Evolutionary conservation across 805 yeast species (phyloP), one percentile per base, ranked within the genome.

Genomic region (Zygosaccharomyces siamensis): DNA sequence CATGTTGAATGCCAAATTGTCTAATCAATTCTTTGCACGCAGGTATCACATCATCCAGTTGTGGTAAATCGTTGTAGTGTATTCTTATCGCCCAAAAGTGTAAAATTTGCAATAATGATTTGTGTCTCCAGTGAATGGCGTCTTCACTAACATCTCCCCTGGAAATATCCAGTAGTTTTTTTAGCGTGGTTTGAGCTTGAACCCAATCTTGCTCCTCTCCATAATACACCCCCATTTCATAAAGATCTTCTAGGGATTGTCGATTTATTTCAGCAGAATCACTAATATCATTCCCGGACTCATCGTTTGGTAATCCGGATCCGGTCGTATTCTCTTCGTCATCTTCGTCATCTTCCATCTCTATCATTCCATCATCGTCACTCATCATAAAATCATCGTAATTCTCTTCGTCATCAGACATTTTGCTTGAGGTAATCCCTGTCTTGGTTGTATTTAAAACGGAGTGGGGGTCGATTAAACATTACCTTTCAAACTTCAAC

Each of bases 321-420:
- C 28, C 28, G 11, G 28, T 10, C 10, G 11, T 35, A 21, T 11
- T 35, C 12, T 18, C 39, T 5, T 38, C 43, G 11, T 45, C 41
- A 30, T 49, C 52, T 27, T 56, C 60, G 7, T 56, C 54, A 5
- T 54, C 61, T 23, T 59, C 68, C 60, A 62, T 53, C 45, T 61
- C 66, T 21, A 58, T 47, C 41, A 53, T 43, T 10, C 49, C 56
- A 18, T 62, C 66, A 18, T 62, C 69, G 20, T 60, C 69, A 2
- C 68, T 61, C 60, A 60, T 56, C 61, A 63, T 58, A 46, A 55
- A 65, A n/a, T 63, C 68, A 35, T 61, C 63, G 46, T 64, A 64
- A 44, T 63, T 53, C 8, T 41, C 60, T 23, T 49, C 53, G 18
- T 57, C 62, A 26, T 56, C 59, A 21, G 57, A 51, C 49, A 47